phyloP scores from a whole-genome alignment of 2,329 filamentous ascomycete genomes.

The Dichotomopilus funicola region DNA sequence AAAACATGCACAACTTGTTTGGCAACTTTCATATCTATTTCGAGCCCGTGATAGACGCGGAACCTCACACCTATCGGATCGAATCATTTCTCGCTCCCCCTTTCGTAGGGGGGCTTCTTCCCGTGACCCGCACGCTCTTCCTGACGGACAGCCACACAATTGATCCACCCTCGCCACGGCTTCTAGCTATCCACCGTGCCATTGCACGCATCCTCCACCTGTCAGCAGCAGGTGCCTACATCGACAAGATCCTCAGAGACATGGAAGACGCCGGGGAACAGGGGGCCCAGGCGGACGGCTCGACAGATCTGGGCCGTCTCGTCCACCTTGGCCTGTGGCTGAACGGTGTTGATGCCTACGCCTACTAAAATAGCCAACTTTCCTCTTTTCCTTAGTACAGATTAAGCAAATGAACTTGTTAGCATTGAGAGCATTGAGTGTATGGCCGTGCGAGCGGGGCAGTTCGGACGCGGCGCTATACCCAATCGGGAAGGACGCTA shows the following conservation, averaged over 20 bases:
- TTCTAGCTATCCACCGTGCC: conserved; percentile 31
- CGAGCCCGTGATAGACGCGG: conserved; percentile 19
- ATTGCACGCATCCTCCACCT: conserved; percentile 17
- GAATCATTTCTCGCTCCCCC: conserved; percentile 18
- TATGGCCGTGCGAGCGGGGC: too few species aligned
- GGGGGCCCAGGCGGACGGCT: conserved; percentile 2
- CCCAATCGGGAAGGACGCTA: too few species aligned
- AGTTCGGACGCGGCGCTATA: too few species aligned
- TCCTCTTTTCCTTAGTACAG: not conserved
- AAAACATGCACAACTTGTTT: conserved; percentile 26
- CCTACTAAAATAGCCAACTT: not conserved
- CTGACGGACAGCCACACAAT: not conserved
- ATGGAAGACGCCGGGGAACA: not conserved
- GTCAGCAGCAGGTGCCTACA: not conserved
- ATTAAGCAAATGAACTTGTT: not conserved
- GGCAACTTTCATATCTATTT: conserved; percentile 29
- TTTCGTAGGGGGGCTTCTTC: conserved; percentile 16
- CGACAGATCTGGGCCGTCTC: not conserved
- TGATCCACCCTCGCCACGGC: conserved; percentile 25
- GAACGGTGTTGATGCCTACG: not conserved
- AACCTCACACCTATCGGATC: conserved; percentile 26
- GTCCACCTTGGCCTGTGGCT: not conserved
- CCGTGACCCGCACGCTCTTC: conserved; percentile 22
- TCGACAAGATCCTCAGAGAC: not conserved
- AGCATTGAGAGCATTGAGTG: too few species aligned